A percentile compares a stretch with the other conserved stretches of the same genome.
phyloP scores from a whole-genome alignment of 2,329 filamentous ascomycete species.

The Penicillium concentricum region DNA sequence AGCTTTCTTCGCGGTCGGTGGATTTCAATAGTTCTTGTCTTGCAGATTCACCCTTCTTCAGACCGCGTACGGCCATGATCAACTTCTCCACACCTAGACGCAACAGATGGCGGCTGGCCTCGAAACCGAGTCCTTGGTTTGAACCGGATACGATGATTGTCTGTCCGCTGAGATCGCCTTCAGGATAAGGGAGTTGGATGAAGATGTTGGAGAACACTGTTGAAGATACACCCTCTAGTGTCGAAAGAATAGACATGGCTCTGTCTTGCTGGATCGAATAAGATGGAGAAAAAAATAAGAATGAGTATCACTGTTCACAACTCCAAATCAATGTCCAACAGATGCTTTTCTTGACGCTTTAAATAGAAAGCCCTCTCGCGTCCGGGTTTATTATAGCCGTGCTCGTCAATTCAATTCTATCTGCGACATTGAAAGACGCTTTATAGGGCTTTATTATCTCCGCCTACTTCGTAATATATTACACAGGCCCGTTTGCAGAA shows the following conservation, averaged over 20 bases:
- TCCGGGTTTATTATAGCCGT: not conserved
- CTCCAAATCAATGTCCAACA: no score
- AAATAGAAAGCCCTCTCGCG: not conserved
- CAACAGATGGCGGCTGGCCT: constrained; percentile 10
- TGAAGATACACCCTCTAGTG: constrained; percentile 1
- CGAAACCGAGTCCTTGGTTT: constrained; percentile 17
- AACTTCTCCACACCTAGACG: constrained; percentile 3
- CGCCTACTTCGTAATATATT: not conserved
- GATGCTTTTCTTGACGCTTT: not conserved
- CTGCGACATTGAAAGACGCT: not conserved
- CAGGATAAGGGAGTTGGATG: constrained; percentile 12
- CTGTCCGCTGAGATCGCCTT: constrained; percentile 6
- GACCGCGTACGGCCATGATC: constrained; percentile 11
- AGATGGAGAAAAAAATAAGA: not conserved
- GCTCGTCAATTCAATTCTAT: not conserved
- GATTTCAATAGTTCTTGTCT: constrained; percentile 3
- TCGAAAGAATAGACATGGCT: not conserved
- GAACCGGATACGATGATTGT: constrained; percentile 52
- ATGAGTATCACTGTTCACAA: not conserved
- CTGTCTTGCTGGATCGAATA: not conserved
- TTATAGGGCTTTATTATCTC: not conserved
- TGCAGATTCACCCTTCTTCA: constrained; percentile 8
- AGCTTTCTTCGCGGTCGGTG: constrained; percentile 1
- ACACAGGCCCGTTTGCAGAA: not conserved
- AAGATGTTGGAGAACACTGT: constrained; percentile 8